phyloP scores from a whole-genome alignment of 1,284 basidiomycete genomes.

The Fomitopsis betulina region DNA sequence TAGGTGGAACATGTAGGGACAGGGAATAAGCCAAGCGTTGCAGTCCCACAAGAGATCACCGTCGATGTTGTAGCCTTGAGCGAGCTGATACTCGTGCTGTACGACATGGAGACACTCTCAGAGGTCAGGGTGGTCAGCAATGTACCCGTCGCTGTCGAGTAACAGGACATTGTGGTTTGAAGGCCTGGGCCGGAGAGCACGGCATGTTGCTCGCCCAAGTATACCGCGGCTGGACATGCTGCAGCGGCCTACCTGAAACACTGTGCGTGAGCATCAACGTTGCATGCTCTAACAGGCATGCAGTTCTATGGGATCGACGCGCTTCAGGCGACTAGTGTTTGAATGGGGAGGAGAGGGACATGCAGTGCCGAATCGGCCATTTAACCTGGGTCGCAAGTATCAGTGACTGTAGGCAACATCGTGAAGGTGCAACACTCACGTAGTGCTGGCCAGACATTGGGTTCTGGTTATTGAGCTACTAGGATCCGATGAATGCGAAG shows the following conservation, averaged over 20 bases:
- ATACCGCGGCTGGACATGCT: not conserved
- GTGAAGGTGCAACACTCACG: too few relatives aligned
- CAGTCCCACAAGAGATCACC: not conserved
- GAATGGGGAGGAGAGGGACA: too few relatives aligned
- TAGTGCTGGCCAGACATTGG: too few relatives aligned
- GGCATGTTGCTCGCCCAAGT: not conserved
- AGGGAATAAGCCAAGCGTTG: not conserved
- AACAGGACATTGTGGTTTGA: conserved; percentile 7
- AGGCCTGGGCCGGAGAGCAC: not conserved
- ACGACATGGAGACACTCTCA: conserved; percentile 2
- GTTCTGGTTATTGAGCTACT: too few relatives aligned
- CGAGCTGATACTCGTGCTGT: conserved; percentile 3
- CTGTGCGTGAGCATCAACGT: not conserved
- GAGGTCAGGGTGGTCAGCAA: conserved; percentile 5
- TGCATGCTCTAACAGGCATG: not conserved
- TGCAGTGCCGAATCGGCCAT: too few relatives aligned
- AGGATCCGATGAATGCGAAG: too few relatives aligned
- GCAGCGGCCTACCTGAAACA: not conserved
- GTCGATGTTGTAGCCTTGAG: not conserved
- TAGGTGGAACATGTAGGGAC: not conserved
- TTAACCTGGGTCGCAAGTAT: too few relatives aligned
- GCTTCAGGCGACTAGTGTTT: too few relatives aligned
- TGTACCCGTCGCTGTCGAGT: conserved; percentile 3
- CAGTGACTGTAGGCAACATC: too few relatives aligned
- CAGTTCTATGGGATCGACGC: too few relatives aligned